A percentile compares a stretch with the other conserved stretches of the same genome.
Evolutionary conservation across 768 basidiomycete species (phyloP).

Genomic region (Lactarius psammicola): DNA sequence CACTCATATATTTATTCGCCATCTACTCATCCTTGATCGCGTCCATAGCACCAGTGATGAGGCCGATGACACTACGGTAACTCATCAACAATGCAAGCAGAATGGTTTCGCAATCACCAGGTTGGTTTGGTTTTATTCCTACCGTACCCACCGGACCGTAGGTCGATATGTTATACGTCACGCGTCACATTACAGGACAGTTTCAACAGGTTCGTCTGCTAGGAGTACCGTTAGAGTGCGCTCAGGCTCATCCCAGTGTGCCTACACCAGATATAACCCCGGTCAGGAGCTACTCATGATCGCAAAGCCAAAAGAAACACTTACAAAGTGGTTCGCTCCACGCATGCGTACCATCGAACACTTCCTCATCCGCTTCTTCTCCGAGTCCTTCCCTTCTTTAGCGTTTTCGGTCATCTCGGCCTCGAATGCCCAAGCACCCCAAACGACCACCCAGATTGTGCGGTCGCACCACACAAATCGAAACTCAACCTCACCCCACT

Average conservation of each 20-base stretch:
- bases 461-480: conserved; percentile 7
- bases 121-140: no score
- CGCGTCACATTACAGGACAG: no score
- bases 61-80: no score
- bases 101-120: no score
- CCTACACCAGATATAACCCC: not conserved
- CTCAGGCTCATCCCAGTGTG: conserved; percentile 1
- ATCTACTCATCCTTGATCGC: no score
- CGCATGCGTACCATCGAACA: not conserved
- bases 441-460: not conserved
- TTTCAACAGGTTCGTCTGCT: not conserved
- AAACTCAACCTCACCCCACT: not conserved
- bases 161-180: no score
- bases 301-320: not conserved
- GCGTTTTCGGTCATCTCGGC: not conserved
- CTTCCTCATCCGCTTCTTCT: not conserved
- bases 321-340: not conserved
- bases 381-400: not conserved
- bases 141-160: no score
- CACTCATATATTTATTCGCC: no score
- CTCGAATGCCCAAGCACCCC: not conserved
- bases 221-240: not conserved
- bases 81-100: no score
- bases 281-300: not conserved
- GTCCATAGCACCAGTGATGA: no score